Percentiles rank a stretch among this genome's conserved stretches.
Evolutionary conservation across 1,284 basidiomycete species (phyloP).

Genomic region (Athelia sp.): DNA sequence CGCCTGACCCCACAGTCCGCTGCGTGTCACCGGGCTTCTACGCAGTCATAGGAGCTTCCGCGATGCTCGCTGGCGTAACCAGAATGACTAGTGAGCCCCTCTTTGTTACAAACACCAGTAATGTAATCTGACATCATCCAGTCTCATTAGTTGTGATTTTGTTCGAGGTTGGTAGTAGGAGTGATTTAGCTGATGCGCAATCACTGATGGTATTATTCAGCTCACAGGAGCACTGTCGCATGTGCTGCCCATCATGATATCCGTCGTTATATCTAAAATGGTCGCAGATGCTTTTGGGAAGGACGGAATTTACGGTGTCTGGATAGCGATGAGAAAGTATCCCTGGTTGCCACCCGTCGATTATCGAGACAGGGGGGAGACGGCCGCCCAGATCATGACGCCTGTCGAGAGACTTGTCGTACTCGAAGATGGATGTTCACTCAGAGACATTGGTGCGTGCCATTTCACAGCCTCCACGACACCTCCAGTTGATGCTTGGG

Average conservation of each 20-base stretch:
- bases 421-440: constrained; percentile 42
- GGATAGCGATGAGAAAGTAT: constrained; percentile 68
- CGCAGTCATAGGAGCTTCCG: constrained; percentile 78
- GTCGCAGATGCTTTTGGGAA: constrained; percentile 67
- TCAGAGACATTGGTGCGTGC: constrained; percentile 44
- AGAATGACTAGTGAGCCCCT: constrained; percentile 64
- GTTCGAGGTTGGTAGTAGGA: constrained; percentile 49
- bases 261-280: constrained; percentile 74
- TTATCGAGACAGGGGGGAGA: constrained; percentile 61
- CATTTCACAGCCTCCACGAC: background rate
- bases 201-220: constrained; percentile 20
- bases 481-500: background rate
- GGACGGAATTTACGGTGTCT: constrained; percentile 72
- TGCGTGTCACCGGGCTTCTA: constrained; percentile 82
- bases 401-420: constrained; percentile 44
- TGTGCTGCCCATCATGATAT: constrained; percentile 76
- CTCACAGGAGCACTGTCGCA: constrained; percentile 71
- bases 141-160: constrained; percentile 72
- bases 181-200: background rate
- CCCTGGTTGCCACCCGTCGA: constrained; percentile 72
- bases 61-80: constrained; percentile 78
- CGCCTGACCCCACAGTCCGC: constrained; percentile 58
- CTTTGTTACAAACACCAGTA: background rate
- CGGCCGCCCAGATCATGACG: constrained; percentile 61
- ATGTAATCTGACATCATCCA: constrained; percentile 20